Evolutionary conservation across 2,329 filamentous ascomycete species (phyloP), one percentile per base, ranked within the genome.

Genomic region (Fusarium miscanthi): DNA sequence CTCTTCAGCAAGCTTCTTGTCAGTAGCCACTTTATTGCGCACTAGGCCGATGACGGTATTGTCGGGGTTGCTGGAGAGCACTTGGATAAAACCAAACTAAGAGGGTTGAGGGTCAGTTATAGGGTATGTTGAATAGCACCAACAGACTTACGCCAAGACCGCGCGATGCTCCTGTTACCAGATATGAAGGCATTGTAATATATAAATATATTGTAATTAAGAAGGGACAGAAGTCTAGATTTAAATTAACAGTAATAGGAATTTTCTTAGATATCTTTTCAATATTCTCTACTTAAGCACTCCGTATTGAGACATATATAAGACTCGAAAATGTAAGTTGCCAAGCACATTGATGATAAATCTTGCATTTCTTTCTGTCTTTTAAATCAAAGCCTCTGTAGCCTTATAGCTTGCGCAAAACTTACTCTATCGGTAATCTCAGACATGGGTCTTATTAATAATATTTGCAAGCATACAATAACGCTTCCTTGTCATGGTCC

Each of bases 201-300:
- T 42, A 1, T 11, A 17, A 9, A 30, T 42, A 23, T 42, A 10
- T 23, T 9, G 2, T 7, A 13, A 13, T 25, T 0, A 4, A 27
- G 8, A 27, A 19, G 5, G 12, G 11, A 45, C 12, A 14, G 12
- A 27, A 6, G 8, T 5, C 2, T 8, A 3, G 17, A 12, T 27
- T 27, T 14, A 1, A 27, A 13, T 21, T 0, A 2, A 0, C 6
- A 1, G 12, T n/a, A 40, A 3, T n/a, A 12, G 38, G 5, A 12
- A 21, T 7, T 6, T 38, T 38, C 6, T 25, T 25, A 25, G 23
- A 25, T 25, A 25, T 25, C 23, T 25, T 25, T 25, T 25, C 23
- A 25, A 25, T 25, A 25, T 25, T 25, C 23, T 25, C 23, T 25
- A 25, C 23, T 25, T 25, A 25, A 25, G 23, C 23, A 25, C 23